Base-by-base conservation (phyloP, 352 stramenopile species). In the Globisporangium mamillatum region DNA sequence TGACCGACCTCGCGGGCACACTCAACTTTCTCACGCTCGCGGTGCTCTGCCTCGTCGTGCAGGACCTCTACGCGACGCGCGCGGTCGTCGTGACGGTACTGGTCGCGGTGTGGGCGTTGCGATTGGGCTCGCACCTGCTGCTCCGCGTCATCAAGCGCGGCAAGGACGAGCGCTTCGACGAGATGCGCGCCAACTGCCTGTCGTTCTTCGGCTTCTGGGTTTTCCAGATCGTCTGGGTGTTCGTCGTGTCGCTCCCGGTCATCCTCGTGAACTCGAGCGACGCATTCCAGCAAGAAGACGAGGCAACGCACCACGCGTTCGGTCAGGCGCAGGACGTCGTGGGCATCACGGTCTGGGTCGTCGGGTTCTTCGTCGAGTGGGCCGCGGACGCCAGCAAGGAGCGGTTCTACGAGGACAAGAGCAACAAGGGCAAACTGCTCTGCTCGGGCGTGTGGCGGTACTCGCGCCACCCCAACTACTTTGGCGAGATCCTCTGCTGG, bases 401-500 rank as follows among this genome's bases (percentile, higher is more conserved):
- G 7, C 63, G 58, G 12, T 95, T 95, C 60, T 78, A 88, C 52
- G 67, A 75, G 2, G 65, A 83, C 18, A 67, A 73, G 14, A 71
- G 58, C 18, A 89, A 89, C 74, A 77, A 82, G 32, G 72, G 76
- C 70, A 85, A 78, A 63, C 69, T 92, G 55, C 76, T 94, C 32
- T 70, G 64, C 27, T 79, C 70, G 4, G 86, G 88, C 22, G 76
- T 97, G 29, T 97, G 91, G 91, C 73, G 73, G n/a, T 96, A 91
- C 58, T 95, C 80, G 44, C 85, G 93, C 22, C 94, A 98, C 77
- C 92, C 94, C 0, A 98, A 98, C 66, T 98, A 98, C 75, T 92
- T 97, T 62, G 92, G 91, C 24, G 94, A 98, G 78, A 93, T 98
- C n/a, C 50, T 96, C 36, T 95, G 93, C 76, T 98, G 92, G 92